These are phyloP conservation scores for Ceratocystis diversiconidia DNA, from an alignment of 2,329 filamentous ascomycete genomes.

Conservation along the genomic window DNA sequence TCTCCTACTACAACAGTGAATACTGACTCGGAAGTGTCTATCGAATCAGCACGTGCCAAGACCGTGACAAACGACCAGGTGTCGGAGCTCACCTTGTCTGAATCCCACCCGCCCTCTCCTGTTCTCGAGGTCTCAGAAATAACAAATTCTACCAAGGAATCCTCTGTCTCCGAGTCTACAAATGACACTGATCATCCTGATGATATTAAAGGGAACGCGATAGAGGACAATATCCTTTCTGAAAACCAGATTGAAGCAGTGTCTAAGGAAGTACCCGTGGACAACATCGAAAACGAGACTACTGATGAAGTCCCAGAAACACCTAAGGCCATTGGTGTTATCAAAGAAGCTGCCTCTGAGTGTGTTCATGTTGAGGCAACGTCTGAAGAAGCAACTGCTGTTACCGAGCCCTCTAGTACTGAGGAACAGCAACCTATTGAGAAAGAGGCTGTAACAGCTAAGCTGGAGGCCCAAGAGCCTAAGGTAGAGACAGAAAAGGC, in stretches of 20 bases:
- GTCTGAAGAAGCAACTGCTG: not conserved
- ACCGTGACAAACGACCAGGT: conserved; percentile 30
- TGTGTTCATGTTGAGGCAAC: not conserved
- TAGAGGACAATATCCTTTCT: not conserved
- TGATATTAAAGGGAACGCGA: conserved; percentile 25
- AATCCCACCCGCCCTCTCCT: conserved; percentile 46
- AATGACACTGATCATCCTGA: conserved; percentile 40
- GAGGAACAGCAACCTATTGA: not conserved
- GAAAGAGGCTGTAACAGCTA: not conserved
- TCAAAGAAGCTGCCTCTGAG: conserved; percentile 13
- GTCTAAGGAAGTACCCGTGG: conserved; percentile 13
- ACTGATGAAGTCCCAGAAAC: conserved; percentile 1
- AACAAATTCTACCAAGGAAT: conserved; percentile 47
- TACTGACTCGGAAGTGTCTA: conserved; percentile 41
- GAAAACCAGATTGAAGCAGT: not conserved
- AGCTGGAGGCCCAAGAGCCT: not conserved
- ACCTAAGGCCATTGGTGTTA: not conserved
- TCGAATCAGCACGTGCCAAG: conserved; percentile 32
- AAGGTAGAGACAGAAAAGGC: not conserved
- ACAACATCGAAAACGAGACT: not conserved
- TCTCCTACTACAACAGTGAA: conserved; percentile 20
- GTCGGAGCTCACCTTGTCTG: conserved; percentile 35
- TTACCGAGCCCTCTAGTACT: not conserved
- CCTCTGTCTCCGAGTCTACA: conserved; percentile 48
- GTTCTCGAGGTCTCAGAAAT: conserved; percentile 39